Base-by-base conservation (phyloP, 208 protist genomes). In the Polymyxa betae region DNA sequence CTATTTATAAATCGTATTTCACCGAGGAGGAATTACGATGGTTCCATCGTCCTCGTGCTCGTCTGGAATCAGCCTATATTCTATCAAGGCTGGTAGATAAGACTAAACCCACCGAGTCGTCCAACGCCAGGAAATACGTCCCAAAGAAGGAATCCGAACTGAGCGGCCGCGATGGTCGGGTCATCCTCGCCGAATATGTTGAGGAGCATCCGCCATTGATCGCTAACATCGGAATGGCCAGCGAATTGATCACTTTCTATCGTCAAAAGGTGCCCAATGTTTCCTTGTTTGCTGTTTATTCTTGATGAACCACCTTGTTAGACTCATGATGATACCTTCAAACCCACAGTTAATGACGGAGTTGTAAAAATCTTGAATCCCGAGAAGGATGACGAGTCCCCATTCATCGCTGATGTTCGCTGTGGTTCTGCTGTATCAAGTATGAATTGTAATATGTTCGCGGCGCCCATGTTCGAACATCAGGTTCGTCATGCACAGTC, bases 321-420 rank as follows among this genome's bases (percentile, higher is more conserved):
- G 49, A 60, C 5, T 60, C 49, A 29, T 60, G 49, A 60, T 29
- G 49, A 60, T 24, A 60, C 5, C 24, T 60, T 29, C 24, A 5
- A 82, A 20, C 72, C 72, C 72, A 43, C 40, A 5, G 5, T 35
- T 43, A 5, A 35, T 40, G 72, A 82, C 40, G 72, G 72, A 45
- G 40, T 82, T 35, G 72, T 82, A 35, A 82, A 82, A n/a, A n/a
- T 82, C 12, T 43, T 82, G n/a, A 5, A 12, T 40, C 72, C 72
- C 16, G 72, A 82, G 72, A 82, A 82, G n/a, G 72, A 82, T 82
- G 72, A 82, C n/a, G 72, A 82, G 72, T 82, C 72, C 12, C 72
- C 72, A 12, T 82, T 82, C n/a, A 82, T 82, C 35, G 72, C 72
- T 12, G 72, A 82, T 82, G 72, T 82, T 35, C 72, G 72, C 35